These are phyloP conservation scores for Fusarium aywerte DNA, from an alignment of 2,329 filamentous ascomycete species.

Conservation along the genomic window DNA sequence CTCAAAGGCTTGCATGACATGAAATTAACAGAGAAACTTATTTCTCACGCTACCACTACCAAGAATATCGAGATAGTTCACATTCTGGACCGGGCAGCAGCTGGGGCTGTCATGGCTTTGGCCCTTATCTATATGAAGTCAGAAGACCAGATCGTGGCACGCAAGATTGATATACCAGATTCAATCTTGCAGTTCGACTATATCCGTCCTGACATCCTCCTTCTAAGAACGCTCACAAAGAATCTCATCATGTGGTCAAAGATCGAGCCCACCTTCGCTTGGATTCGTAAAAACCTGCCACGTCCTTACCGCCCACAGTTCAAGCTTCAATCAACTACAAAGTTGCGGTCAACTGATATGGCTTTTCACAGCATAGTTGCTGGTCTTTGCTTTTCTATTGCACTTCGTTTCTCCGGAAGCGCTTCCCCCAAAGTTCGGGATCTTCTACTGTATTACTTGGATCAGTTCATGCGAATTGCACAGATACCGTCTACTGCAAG, in stretches of 20 bases:
- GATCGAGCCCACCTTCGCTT: slow-evolving; percentile 77
- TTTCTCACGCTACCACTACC: slow-evolving; percentile 85
- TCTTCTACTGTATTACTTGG: slow-evolving; percentile 83
- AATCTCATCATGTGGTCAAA: slow-evolving; percentile 93
- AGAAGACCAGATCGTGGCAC: slow-evolving; percentile 84
- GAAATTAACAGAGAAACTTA: slow-evolving; percentile 87
- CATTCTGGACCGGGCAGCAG: slow-evolving; percentile 89
- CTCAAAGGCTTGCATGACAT: slow-evolving; percentile 92
- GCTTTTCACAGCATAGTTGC: slow-evolving; percentile 93
- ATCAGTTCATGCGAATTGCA: slow-evolving; percentile 84
- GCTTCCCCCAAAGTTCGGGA: slow-evolving; percentile 78
- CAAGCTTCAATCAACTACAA: slow-evolving; percentile 67
- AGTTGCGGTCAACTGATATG: slow-evolving; percentile 82
- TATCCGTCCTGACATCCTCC: slow-evolving; percentile 89
- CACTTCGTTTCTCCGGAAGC: slow-evolving; percentile 78
- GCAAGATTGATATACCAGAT: slow-evolving; percentile 92
- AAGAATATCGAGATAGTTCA: slow-evolving; percentile 94
- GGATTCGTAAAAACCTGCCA: slow-evolving; percentile 82
- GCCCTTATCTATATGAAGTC: slow-evolving; percentile 98
- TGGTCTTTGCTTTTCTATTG: slow-evolving; percentile 85
- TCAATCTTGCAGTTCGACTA: slow-evolving; percentile 94
- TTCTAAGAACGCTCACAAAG: slow-evolving; percentile 87
- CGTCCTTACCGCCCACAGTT: slow-evolving; percentile 71
- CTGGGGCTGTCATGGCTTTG: slow-evolving; percentile 91
- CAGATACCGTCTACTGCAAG: slow-evolving; percentile 59